Evolutionary conservation across 495 filamentous ascomycete genomes (phyloP), one percentile per base, ranked within the genome.

Genomic region (Neurospora sp.): DNA sequence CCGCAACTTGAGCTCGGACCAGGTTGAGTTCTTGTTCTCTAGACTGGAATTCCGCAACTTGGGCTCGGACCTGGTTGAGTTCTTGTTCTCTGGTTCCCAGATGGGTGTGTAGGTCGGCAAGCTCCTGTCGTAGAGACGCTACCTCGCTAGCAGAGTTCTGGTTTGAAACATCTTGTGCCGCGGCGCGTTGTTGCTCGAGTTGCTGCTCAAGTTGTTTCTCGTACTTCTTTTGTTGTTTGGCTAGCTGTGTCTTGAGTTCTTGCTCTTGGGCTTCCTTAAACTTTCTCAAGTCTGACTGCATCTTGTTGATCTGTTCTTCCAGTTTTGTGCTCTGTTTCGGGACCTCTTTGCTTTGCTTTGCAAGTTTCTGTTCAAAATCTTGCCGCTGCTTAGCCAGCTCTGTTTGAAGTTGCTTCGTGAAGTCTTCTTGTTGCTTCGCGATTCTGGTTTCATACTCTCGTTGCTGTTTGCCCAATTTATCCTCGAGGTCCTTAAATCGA

Each of bases 281-380:
- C 35, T 66, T 68, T 16, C 70, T 46, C 14, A 72, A 12, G 48
- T 76, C 73, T 20, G 16, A 37, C 14, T n/a, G 22, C 38, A 75
- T 37, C n/a, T 31, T 46, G 12, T 27, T 35, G 71, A 75, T 7
- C 20, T 75, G 69, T 35, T 73, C 69, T 37, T 66, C 41, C 11
- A 75, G 37, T n/a, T 69, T 66, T 7, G 42, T 38, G 40, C 35
- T 40, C 22, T 75, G 74, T 42, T 71, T 72, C 42, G 73, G 41
- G 2, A 71, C 6, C 8, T 75, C 73, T 31, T 44, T 12, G 41
- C 20, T 20, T 71, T 35, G 22, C 41, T 44, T 70, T 44, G 38
- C 38, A 71, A 16, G n/a, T 70, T 68, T 35, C 12, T 39, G 22
- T n/a, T 40, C 38, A 39, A 20, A 27, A 14, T 72, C 72, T 31